These are phyloP conservation scores for Syzygium aromaticum DNA, from an alignment of 345 rosid genomes.

Conservation along the genomic window DNA sequence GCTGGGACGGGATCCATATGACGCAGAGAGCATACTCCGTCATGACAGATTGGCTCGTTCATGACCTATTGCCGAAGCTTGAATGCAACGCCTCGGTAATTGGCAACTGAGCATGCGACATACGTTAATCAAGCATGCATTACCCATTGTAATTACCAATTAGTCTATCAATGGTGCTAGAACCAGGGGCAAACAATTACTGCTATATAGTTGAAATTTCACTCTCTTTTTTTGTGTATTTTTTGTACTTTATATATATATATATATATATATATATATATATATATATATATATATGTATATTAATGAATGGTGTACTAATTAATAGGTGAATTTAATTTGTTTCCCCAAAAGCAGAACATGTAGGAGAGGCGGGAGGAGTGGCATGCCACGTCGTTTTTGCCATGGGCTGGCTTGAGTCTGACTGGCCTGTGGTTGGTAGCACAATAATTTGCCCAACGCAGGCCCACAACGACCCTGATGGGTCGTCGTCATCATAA, in stretches of 20 bases:
- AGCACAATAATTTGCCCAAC: not conserved
- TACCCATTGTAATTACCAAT: not conserved
- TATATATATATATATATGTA: not conserved
- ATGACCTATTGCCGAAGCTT: not conserved
- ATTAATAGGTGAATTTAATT: not conserved
- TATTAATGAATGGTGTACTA: not conserved
- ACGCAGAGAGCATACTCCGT: not conserved
- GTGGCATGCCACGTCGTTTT: not conserved
- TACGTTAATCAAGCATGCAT: not conserved
- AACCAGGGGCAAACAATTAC: not conserved
- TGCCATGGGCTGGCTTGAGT: not conserved
- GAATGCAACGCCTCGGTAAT: not conserved
- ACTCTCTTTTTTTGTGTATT: not conserved
- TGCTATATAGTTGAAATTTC: not conserved
- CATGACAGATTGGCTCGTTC: not conserved
- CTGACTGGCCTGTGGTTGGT: not conserved
- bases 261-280: not conserved
- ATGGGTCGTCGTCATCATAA: not conserved
- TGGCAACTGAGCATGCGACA: not conserved
- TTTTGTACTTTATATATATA: not conserved
- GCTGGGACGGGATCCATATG: constrained; percentile 25
- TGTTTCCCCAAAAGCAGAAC: not conserved
- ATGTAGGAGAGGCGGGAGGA: not conserved
- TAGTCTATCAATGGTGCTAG: not conserved
- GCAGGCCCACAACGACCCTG: not conserved